Evolutionary conservation across 2,329 filamentous ascomycete genomes (phyloP).

Genomic region (Colletotrichum kahawae): DNA sequence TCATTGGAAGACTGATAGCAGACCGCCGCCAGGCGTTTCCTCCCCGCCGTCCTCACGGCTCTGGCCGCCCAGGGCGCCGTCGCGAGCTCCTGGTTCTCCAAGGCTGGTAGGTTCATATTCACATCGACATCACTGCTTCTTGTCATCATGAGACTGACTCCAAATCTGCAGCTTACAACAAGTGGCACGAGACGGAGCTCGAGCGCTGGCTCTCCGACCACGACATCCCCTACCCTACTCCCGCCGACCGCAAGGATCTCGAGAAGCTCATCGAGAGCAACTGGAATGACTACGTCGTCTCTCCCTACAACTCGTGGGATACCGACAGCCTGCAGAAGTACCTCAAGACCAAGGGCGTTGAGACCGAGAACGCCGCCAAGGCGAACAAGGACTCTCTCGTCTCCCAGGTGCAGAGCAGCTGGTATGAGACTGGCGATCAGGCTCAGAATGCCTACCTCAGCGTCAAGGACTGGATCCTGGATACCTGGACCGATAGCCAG

Average conservation of each 20-base stretch:
- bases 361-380: slow-evolving; percentile 70
- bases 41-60: slow-evolving; percentile 71
- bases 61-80: slow-evolving; percentile 73
- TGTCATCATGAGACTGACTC: background rate
- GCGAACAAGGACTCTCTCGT: slow-evolving; percentile 73
- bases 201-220: slow-evolving; percentile 96
- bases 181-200: slow-evolving; percentile 97
- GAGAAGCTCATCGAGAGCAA: slow-evolving; percentile 87
- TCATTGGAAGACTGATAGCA: slow-evolving; percentile 15
- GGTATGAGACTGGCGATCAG: slow-evolving; percentile 81
- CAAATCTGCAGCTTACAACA: slow-evolving; percentile 80
- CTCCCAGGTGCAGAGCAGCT: slow-evolving; percentile 72
- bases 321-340: slow-evolving; percentile 70
- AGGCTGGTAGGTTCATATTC: slow-evolving; percentile 68
- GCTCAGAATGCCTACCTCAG: slow-evolving; percentile 73
- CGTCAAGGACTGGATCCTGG: slow-evolving; percentile 90
- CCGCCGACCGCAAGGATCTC: slow-evolving; percentile 93
- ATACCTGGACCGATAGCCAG: slow-evolving; percentile 93
- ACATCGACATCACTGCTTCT: background rate
- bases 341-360: slow-evolving; percentile 72
- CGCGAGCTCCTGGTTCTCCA: slow-evolving; percentile 85
- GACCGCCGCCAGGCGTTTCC: slow-evolving; percentile 74
- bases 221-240: slow-evolving; percentile 86
- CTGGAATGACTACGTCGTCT: slow-evolving; percentile 80
- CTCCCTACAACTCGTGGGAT: slow-evolving; percentile 81